Conservation (phyloP, 805 yeast genomes). For the Lipomyces spencermartinsiae region DNA sequence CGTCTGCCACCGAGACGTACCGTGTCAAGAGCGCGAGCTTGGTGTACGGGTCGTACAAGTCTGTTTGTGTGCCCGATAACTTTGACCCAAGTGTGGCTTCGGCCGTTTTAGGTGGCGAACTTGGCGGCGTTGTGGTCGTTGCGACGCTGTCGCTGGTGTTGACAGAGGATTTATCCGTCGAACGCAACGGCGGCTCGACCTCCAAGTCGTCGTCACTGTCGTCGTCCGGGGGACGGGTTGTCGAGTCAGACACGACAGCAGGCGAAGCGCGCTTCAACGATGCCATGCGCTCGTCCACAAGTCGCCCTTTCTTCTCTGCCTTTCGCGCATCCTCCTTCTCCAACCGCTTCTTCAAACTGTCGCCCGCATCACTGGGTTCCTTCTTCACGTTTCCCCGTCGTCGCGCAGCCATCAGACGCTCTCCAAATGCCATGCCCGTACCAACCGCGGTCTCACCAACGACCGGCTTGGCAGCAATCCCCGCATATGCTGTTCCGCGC, state of each 20-base stretch:
- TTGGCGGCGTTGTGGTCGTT: slow-evolving; percentile 1
- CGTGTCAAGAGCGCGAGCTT: slow-evolving; percentile 42
- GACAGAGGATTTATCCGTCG: slow-evolving; percentile 1
- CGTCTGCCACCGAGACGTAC: slow-evolving; percentile 50
- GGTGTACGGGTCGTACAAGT: slow-evolving; percentile 21
- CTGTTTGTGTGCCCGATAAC: slow-evolving; percentile 21
- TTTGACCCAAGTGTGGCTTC: neutral
- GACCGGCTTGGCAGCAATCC: neutral
- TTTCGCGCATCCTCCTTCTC: neutral
- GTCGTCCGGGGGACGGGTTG: neutral
- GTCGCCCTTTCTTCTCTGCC: neutral
- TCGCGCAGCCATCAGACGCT: slow-evolving; percentile 2
- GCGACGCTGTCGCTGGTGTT: neutral
- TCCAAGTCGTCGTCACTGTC: slow-evolving; percentile 20
- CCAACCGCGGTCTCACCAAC: neutral
- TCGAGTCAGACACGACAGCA: neutral
- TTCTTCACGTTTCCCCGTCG: neutral
- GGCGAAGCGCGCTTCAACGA: neutral
- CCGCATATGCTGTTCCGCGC: slow-evolving; percentile 16
- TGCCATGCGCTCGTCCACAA: neutral
- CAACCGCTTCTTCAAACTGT: neutral
- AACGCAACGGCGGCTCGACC: slow-evolving; percentile 12
- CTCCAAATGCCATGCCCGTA: neutral
- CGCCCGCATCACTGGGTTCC: neutral
- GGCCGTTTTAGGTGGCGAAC: neutral